A percentile compares a stretch with the other conserved stretches of the same genome.
Conservation (phyloP, 305 asterid species). For the Fraxinus nigra region DNA sequence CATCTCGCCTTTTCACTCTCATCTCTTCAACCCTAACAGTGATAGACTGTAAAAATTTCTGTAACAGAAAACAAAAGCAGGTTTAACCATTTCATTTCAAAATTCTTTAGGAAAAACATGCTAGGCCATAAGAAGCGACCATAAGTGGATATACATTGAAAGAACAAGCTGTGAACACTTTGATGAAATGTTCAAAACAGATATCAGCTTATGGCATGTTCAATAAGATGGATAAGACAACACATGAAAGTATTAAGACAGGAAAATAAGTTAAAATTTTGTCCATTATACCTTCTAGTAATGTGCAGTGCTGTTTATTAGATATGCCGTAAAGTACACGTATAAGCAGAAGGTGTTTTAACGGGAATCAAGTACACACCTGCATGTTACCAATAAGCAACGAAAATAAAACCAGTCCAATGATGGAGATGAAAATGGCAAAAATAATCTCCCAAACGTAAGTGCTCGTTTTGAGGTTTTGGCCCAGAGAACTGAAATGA, state of each 20-base stretch:
- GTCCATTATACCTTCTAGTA: not conserved
- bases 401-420: conserved; percentile 56
- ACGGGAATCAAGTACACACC: conserved; percentile 25
- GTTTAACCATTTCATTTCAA: not conserved
- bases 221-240: not conserved
- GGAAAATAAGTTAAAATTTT: not conserved
- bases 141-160: not conserved
- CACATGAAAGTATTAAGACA: not conserved
- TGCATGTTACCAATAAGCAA: conserved; percentile 74
- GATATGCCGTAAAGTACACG: not conserved
- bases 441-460: conserved; percentile 47
- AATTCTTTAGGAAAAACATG: not conserved
- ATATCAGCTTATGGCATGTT: not conserved
- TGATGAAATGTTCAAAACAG: not conserved
- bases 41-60: conserved; percentile 59
- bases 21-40: conserved; percentile 52
- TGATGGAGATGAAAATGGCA: conserved; percentile 44
- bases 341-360: not conserved
- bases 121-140: not conserved
- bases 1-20: conserved; percentile 44
- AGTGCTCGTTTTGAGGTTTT: conserved; percentile 58
- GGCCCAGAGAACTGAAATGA: conserved; percentile 63
- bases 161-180: not conserved
- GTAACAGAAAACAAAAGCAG: conserved; percentile 19
- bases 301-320: not conserved